Evolutionary conservation across 2,329 filamentous ascomycete genomes (phyloP).

Genomic region (Cladorrhinum sp.): DNA sequence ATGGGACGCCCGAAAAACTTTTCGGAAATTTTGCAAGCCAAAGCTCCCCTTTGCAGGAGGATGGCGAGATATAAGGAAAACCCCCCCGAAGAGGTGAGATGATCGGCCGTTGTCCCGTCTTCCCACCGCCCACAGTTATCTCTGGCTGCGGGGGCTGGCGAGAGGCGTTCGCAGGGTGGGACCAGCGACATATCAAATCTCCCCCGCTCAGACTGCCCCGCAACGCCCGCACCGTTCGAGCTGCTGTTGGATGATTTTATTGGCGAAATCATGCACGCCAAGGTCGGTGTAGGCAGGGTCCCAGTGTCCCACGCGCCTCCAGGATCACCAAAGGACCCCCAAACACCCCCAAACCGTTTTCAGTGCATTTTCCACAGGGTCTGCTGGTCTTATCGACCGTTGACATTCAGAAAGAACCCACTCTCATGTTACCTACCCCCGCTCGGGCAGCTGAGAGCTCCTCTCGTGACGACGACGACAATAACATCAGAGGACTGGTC

Average conservation of each 20-base stretch:
- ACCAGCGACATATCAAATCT: conserved; percentile 3
- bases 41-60: conserved; percentile 2
- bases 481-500: too few relatives aligned
- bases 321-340: background rate
- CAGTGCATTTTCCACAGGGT: too few relatives aligned
- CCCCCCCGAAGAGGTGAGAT: background rate
- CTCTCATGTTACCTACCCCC: too few relatives aligned
- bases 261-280: background rate
- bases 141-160: background rate
- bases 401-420: too few relatives aligned
- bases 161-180: background rate
- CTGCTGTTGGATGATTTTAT: background rate
- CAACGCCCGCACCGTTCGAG: background rate
- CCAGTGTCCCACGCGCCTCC: background rate
- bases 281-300: background rate
- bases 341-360: background rate
- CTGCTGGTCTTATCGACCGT: too few relatives aligned
- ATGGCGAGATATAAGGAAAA: background rate
- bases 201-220: conserved; percentile 1
- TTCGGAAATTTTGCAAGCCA: background rate
- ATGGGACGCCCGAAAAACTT: background rate
- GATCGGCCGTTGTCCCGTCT: background rate
- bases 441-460: too few relatives aligned
- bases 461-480: too few relatives aligned
- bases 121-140: conserved; percentile 1